Evolutionary conservation across 768 basidiomycete species (phyloP), one percentile per base, ranked within the genome.

Genomic region (Pisolithus marmoratus): DNA sequence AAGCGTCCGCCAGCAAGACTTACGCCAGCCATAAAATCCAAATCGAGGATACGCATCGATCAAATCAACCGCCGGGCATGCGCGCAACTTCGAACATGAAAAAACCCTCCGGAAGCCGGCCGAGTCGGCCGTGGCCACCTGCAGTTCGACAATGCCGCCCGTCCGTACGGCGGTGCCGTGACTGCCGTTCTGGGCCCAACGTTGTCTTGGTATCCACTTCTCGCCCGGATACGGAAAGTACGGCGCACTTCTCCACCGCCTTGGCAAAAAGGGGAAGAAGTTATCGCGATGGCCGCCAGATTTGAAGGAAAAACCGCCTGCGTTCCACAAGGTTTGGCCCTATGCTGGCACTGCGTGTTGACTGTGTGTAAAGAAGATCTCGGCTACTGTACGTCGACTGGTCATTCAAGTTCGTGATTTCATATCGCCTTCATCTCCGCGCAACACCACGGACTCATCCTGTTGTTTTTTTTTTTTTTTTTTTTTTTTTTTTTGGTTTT

Each of bases 341-440:
- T 27, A 17, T 19, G 12, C 29, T 34, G 14, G 14, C 14, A 34
- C 14, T 34, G 34, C 34, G 14, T 34, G 34, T 34, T 14, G 34
- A 34, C 2, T 34, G 34, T 26, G 43, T 27, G 43, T 29, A 27
- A 45, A 15, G 23, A 54, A 37, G 38, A 40, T 46, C 26, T 53
- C 48, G 41, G 48, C 34, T 53, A 24, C 34, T 17, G 49, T 40
- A 40, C 46, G 54, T 55, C n/a, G n/a, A 59, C 52, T 41, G 51
- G 51, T 47, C 5, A 48, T 27, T n/a, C 51, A 8, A 4, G 12
- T 34, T 34, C 34, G 34, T 34, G 34, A 36, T 36, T 54, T 47
- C 53, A 42, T 51, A 47, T 54, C 56, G 51, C 45, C 38, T 56
- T 67, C 67, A 69, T 69, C 55, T 67, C 66, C 66, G 68, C 63